Base-by-base conservation (phyloP, 345 rosid genomes). In the Eucalyptus melliodora region DNA sequence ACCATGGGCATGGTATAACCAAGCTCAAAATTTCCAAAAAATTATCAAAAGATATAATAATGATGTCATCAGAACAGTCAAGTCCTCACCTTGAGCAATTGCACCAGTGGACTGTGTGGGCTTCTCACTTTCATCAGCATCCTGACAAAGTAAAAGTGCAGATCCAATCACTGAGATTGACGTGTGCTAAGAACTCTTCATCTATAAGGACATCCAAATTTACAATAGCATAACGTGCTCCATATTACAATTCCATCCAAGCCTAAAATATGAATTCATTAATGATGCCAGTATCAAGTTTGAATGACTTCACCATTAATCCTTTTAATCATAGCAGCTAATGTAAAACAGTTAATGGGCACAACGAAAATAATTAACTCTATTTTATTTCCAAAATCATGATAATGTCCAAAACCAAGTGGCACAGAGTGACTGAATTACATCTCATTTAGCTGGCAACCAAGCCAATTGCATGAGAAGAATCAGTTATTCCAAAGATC, bases 101-200 rank as follows among this genome's bases (percentile, higher is more conserved):
- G 93, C 90, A 59, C 69, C 87, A 7, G 67, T 45, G 13, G 92
- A 90, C n/a, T 88, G 87, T 56, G 86, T 53, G 86, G 89, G 88
- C 90, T 92, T 93, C 72, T 86, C 90, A 60, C 88, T 90, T 89
- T 86, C 90, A 51, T 90, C 93, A 87, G n/a, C 87, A 90, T 87
- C 95, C 99, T 97, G 93, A 89, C 87, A 91, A 89, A 87, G 56
- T 40, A 87, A 59, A 90, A 90, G 27, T 24, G 42, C 45, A 88
- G 91, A 16, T n/a, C 81, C 27, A 9, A 88, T 59, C 81, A 40
- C 65, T 81, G 89, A 83, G 88, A 88, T 23, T 72, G 59, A 45
- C 6, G 2, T 21, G 27, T 77, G 47, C 85, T 77, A 11, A 77
- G 85, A 40, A 40, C 85, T 77, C 3, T 77, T 40, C 47, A 40